Conservation (phyloP, 148 eudicot genomes). For the Amaranthus hypochondriacus region DNA sequence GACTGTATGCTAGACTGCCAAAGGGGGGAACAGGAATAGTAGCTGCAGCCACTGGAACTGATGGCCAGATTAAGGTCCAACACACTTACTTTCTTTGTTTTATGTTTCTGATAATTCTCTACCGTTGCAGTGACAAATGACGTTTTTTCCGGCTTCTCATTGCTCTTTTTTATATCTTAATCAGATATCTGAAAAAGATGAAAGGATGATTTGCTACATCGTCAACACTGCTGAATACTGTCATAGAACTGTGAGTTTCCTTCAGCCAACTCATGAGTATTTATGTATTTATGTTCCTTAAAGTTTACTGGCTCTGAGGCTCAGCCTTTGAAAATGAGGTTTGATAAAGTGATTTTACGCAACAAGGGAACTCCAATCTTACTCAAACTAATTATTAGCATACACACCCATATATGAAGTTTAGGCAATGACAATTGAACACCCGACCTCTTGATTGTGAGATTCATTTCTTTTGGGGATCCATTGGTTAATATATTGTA, state of each 20-base stretch:
- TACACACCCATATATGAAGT: too few species aligned
- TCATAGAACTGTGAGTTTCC: constrained; percentile 80
- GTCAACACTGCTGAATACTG: constrained; percentile 98
- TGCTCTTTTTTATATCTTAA: constrained; percentile 11
- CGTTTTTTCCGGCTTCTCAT: not conserved
- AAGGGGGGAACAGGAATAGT: constrained; percentile 94
- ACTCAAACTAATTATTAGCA: too few species aligned
- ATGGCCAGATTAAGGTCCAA: constrained; percentile 92
- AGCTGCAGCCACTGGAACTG: constrained; percentile 99
- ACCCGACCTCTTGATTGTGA: too few species aligned
- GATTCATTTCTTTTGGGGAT: not conserved
- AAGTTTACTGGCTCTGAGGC: too few species aligned
- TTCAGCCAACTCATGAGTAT: not conserved
- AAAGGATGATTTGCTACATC: constrained; percentile 80
- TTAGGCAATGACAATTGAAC: too few species aligned
- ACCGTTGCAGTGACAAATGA: constrained; percentile 1
- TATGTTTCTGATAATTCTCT: not conserved
- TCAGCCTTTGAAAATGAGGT: too few species aligned
- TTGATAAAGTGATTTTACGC: too few species aligned
- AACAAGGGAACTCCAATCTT: too few species aligned
- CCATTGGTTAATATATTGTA: constrained; percentile 5
- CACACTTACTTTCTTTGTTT: not conserved
- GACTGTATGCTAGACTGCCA: constrained; percentile 76
- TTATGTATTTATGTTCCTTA: too few species aligned
- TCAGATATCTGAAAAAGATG: constrained; percentile 96